Evolutionary conservation across 106 monocot genomes (phyloP).

Genomic region (Dioscorea dumetorum): DNA sequence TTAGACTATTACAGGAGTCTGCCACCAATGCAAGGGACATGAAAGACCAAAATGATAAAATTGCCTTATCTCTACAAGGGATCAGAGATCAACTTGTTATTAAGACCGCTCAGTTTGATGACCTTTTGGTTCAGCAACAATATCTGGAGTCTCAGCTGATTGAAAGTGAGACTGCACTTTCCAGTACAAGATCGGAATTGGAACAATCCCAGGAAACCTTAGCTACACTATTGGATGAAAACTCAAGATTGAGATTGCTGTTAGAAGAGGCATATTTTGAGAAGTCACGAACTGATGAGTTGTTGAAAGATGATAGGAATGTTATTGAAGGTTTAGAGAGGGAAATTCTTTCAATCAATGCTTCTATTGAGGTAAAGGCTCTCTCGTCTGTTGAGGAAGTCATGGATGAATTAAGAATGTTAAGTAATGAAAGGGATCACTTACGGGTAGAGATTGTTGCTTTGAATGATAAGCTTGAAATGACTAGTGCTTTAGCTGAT

Average conservation of each 20-base stretch:
- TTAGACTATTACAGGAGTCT: constrained; percentile 49
- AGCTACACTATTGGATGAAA: constrained; percentile 29
- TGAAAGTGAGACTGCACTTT: constrained; percentile 21
- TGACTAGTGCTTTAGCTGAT: constrained; percentile 64
- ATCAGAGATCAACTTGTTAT: constrained; percentile 30
- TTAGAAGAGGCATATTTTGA: constrained; percentile 29
- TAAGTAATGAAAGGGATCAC: constrained; percentile 39
- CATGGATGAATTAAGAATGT: constrained; percentile 23
- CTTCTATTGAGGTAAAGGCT: constrained; percentile 16
- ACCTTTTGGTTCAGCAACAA: constrained; percentile 18
- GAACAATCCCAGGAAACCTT: constrained; percentile 25
- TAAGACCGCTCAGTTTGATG: constrained; percentile 41
- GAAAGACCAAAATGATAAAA: constrained; percentile 31
- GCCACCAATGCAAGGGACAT: constrained; percentile 17
- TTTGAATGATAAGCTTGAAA: constrained; percentile 56
- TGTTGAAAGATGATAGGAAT: constrained; percentile 39
- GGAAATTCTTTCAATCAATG: constrained; percentile 32
- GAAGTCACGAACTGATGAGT: constrained; percentile 24
- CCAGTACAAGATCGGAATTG: constrained; percentile 28
- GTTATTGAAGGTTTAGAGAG: constrained; percentile 46
- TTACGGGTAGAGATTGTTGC: constrained; percentile 28
- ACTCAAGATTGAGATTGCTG: constrained; percentile 30
- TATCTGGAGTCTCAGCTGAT: constrained; percentile 21
- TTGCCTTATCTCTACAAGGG: constrained; percentile 10
- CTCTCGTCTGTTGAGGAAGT: constrained; percentile 30